Conservation (phyloP, 805 yeast species). For the Komagataella pastoris region DNA sequence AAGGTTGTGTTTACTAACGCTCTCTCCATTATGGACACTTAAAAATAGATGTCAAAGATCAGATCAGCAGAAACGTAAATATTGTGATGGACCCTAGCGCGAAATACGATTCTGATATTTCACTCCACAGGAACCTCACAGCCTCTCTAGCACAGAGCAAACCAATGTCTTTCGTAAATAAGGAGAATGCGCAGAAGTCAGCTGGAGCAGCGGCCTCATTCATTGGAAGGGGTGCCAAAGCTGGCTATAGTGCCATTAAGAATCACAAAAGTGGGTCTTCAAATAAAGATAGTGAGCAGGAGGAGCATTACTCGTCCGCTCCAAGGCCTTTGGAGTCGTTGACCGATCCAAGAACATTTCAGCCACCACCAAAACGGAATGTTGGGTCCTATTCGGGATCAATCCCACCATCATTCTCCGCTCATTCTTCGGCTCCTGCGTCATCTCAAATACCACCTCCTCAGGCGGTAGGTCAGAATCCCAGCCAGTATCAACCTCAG, state of each 20-base stretch:
- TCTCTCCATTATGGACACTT: neutral
- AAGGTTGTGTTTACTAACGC: neutral
- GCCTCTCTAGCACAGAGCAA: constrained; percentile 4
- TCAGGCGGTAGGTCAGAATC: neutral
- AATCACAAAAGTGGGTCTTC: constrained; percentile 14
- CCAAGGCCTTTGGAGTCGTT: constrained; percentile 9
- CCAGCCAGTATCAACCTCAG: neutral
- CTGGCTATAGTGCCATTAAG: constrained; percentile 29
- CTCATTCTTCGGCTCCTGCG: neutral
- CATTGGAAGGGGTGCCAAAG: constrained; percentile 37
- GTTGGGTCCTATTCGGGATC: constrained; percentile 9
- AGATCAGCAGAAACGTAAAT: neutral
- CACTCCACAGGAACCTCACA: neutral
- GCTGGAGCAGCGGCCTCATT: constrained; percentile 38
- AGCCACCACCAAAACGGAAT: constrained; percentile 25
- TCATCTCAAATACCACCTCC: neutral
- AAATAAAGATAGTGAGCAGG: constrained; percentile 11
- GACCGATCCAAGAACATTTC: constrained; percentile 20
- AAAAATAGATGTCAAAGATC: neutral
- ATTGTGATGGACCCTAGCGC: neutral
- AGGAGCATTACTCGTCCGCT: constrained; percentile 5
- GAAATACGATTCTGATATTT: neutral
- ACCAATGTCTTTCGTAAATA: constrained; percentile 33
- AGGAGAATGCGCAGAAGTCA: constrained; percentile 35
- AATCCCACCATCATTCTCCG: neutral